Conservation (phyloP, 2,329 filamentous ascomycete species). For the Pseudogymnoascus sp. region DNA sequence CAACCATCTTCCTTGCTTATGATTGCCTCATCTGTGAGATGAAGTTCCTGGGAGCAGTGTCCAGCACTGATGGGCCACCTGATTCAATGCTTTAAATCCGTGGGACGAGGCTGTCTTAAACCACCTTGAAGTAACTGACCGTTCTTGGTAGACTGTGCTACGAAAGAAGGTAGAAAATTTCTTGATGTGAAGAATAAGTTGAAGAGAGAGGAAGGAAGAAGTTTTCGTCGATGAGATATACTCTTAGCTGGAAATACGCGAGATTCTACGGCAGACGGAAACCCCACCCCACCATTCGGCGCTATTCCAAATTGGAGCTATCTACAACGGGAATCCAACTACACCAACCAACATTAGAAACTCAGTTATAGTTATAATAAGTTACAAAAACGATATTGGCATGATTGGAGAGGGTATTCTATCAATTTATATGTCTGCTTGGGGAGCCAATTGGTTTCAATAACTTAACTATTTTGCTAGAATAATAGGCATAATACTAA, state of each 20-base stretch:
- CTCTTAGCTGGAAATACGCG: conserved; percentile 5
- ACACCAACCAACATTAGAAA: neutral
- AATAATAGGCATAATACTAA: neutral
- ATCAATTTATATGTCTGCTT: neutral
- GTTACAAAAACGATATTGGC: neutral
- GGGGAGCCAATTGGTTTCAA: neutral
- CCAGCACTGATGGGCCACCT: conserved; percentile 7
- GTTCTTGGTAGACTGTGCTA: conserved; percentile 7
- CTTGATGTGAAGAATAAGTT: conserved; percentile 4
- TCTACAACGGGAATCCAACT: neutral
- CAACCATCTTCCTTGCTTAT: conserved; percentile 8
- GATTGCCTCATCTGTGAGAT: neutral
- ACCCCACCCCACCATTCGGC: neutral
- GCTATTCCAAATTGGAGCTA: conserved; percentile 5
- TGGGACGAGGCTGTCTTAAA: conserved; percentile 1
- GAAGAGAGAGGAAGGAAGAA: neutral
- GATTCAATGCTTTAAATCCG: conserved; percentile 5
- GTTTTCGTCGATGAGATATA: conserved; percentile 6
- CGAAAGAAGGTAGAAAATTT: conserved; percentile 5
- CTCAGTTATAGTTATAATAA: neutral
- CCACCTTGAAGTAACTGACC: neutral
- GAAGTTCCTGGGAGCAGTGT: neutral
- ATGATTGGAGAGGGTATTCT: neutral
- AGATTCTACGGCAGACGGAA: conserved; percentile 5
- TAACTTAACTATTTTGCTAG: neutral